A percentile compares a stretch with the other conserved stretches of the same genome.
Conservation (phyloP, 495 filamentous ascomycete genomes). For the Friedmanniomyces simplex region DNA sequence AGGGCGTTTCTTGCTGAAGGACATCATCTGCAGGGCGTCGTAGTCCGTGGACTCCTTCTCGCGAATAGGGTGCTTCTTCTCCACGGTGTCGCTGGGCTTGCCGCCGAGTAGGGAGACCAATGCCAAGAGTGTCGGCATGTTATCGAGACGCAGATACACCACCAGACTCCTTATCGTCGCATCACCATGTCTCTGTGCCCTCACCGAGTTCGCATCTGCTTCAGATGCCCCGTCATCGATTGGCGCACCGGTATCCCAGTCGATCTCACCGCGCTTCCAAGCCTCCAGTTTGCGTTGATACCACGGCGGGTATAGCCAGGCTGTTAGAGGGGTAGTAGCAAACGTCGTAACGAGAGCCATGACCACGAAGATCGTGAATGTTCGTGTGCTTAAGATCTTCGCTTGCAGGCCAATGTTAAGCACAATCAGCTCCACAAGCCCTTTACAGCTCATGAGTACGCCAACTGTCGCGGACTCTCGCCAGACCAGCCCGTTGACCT, state of each 20-base stretch:
- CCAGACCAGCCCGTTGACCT: constrained; percentile 72
- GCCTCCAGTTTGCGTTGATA: constrained; percentile 84
- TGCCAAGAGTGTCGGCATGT: constrained; percentile 74
- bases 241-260: constrained; percentile 69
- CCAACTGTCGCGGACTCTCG: constrained; percentile 88
- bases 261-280: constrained; percentile 87
- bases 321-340: constrained; percentile 73
- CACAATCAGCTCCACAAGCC: constrained; percentile 90
- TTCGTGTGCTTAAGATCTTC: constrained; percentile 70
- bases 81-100: constrained; percentile 10
- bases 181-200: constrained; percentile 31
- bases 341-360: constrained; percentile 94
- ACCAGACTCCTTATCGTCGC: constrained; percentile 41
- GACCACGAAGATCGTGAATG: constrained; percentile 98
- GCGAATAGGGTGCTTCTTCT: constrained; percentile 22
- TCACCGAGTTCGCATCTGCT: constrained; percentile 31
- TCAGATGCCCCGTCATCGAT: constrained; percentile 27
- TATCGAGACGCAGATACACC: constrained; percentile 76
- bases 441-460: constrained; percentile 94
- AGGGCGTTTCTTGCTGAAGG: constrained; percentile 32
- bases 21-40: constrained; percentile 11
- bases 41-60: constrained; percentile 2
- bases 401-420: constrained; percentile 95
- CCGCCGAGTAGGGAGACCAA: constrained; percentile 68
- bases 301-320: constrained; percentile 69